Conservation (phyloP, 352 stramenopile species). For the Phytophthora tentaculata region DNA sequence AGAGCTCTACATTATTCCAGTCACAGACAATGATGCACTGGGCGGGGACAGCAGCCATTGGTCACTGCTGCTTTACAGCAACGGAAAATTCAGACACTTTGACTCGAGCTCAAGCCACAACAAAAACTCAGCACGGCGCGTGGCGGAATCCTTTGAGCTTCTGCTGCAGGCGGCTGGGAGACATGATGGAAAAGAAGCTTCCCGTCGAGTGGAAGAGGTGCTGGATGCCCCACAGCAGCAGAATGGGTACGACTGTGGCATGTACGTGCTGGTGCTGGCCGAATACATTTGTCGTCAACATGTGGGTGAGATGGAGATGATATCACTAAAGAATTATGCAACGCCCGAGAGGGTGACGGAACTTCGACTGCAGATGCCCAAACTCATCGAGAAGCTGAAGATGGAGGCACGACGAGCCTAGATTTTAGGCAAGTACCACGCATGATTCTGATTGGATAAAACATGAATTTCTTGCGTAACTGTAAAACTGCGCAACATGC, state of each 20-base stretch:
- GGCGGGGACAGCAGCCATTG: conserved; percentile 71
- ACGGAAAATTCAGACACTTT: conserved; percentile 60
- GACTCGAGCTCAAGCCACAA: conserved; percentile 81
- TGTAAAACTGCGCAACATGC: conserved; percentile 36
- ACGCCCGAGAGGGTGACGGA: conserved; percentile 57
- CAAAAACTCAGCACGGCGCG: conserved; percentile 46
- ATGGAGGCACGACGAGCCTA: neutral
- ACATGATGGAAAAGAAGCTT: conserved; percentile 15
- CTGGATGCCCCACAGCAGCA: conserved; percentile 64
- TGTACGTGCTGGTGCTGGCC: conserved; percentile 76
- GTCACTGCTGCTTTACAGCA: conserved; percentile 69
- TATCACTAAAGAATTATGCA: conserved; percentile 49
- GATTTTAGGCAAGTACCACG: neutral
- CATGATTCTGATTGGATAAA: conserved; percentile 28
- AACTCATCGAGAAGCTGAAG: conserved; percentile 42
- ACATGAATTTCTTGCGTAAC: neutral
- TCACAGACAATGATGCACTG: conserved; percentile 74
- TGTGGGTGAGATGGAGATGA: conserved; percentile 1
- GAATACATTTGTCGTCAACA: conserved; percentile 63
- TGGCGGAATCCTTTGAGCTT: conserved; percentile 49
- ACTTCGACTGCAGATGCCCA: conserved; percentile 55
- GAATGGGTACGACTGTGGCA: conserved; percentile 84
- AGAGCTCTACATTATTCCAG: conserved; percentile 62
- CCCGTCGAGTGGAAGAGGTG: conserved; percentile 36
- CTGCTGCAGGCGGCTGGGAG: conserved; percentile 35